Conservation (phyloP, 139 green algal species). For the Chlorella sorokiniana region DNA sequence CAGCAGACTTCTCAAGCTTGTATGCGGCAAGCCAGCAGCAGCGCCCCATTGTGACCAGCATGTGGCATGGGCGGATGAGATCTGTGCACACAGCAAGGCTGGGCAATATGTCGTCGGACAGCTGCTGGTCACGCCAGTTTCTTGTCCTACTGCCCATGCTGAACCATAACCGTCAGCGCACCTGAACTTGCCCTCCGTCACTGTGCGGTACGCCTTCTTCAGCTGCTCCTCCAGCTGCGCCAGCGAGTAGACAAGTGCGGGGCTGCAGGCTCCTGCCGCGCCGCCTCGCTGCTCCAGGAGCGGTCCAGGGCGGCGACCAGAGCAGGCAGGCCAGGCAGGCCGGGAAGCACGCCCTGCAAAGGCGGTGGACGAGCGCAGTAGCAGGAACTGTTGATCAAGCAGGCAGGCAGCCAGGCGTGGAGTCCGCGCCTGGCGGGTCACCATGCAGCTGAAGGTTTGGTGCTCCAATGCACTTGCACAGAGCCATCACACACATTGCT, state of each 20-base stretch:
- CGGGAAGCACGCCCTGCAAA: slow-evolving; percentile 69
- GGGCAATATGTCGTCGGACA: no score
- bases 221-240: slow-evolving; percentile 68
- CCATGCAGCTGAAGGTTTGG: no score
- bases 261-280: slow-evolving; percentile 59
- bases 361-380: background rate
- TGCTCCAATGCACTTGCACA: no score
- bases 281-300: slow-evolving; percentile 64
- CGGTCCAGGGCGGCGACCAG: slow-evolving; percentile 77
- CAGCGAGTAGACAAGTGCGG: slow-evolving; percentile 80
- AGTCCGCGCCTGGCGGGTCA: no score
- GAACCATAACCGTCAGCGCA: background rate
- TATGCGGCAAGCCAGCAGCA: no score
- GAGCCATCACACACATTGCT: no score
- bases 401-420: background rate
- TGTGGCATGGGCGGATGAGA: no score
- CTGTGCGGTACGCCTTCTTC: slow-evolving; percentile 85
- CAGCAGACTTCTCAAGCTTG: no score
- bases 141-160: background rate
- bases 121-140: no score
- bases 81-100: no score
- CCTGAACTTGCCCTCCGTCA: slow-evolving; percentile 98
- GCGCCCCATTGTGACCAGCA: no score
- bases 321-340: slow-evolving; percentile 63
- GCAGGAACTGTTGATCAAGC: background rate